A percentile compares a stretch with the other conserved stretches of the same genome.
These are phyloP conservation scores for Backusella macrospora DNA, from an alignment of 192 early-diverging fungal species.

Conservation along the genomic window DNA sequence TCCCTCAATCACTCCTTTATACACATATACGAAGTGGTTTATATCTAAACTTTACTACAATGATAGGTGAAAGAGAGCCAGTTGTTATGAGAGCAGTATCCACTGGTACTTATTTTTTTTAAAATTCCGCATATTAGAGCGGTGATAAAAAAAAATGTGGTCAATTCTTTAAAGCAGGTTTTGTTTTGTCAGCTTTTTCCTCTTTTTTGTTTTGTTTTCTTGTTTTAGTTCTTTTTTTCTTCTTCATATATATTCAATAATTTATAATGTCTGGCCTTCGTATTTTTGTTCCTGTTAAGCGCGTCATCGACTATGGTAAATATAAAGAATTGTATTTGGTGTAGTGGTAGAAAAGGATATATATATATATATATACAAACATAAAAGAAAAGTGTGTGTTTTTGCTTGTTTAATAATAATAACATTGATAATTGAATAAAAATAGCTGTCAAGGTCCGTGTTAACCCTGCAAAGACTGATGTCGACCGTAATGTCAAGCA, in stretches of 20 bases:
- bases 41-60: not conserved
- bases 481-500: slow-evolving; percentile 98
- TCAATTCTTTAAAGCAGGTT: slow-evolving; percentile 8
- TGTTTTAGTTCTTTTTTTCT: not conserved
- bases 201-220: not conserved
- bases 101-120: slow-evolving; percentile 1
- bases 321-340: not conserved
- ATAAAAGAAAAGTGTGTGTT: not conserved
- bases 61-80: not conserved
- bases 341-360: not conserved
- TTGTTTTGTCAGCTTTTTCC: not conserved
- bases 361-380: not conserved
- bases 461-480: slow-evolving; percentile 80
- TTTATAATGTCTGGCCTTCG: slow-evolving; percentile 51
- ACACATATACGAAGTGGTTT: not conserved
- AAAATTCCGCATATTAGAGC: not conserved
- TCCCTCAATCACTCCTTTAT: not conserved
- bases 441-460: slow-evolving; percentile 92
- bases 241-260: not conserved
- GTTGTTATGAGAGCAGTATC: not conserved
- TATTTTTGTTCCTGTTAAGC: slow-evolving; percentile 92
- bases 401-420: not conserved
- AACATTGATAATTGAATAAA: not conserved
- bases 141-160: not conserved
- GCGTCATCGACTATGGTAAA: slow-evolving; percentile 91